A percentile compares a stretch with the other conserved stretches of the same genome.
phyloP scores from a whole-genome alignment of 441 rosid genomes.

The Populus hybrid region DNA sequence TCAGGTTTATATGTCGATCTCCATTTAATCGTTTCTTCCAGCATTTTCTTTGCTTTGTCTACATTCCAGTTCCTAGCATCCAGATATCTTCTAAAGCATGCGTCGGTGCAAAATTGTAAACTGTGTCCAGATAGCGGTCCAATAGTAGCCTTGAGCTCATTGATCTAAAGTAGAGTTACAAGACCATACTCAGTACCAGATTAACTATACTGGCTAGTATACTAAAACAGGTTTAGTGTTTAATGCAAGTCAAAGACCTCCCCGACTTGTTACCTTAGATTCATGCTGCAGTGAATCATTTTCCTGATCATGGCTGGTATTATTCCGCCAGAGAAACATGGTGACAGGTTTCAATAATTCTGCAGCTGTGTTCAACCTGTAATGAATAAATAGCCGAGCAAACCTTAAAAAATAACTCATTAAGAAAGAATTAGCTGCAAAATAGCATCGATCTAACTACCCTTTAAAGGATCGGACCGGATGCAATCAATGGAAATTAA shows the following conservation, averaged over 20 bases:
- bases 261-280: conserved; percentile 52
- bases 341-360: conserved; percentile 14
- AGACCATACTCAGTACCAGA: background rate
- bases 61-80: conserved; percentile 89
- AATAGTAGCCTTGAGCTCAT: conserved; percentile 58
- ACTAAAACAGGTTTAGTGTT: background rate
- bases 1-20: conserved; percentile 80
- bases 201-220: background rate
- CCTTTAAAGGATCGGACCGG: background rate
- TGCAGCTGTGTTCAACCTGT: conserved; percentile 24
- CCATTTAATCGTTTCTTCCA: conserved; percentile 80
- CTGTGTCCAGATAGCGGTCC: conserved; percentile 58
- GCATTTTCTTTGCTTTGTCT: conserved; percentile 80
- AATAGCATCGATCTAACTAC: background rate
- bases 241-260: background rate
- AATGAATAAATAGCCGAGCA: background rate
- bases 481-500: background rate
- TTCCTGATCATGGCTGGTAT: conserved; percentile 47
- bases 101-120: conserved; percentile 56
- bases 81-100: conserved; percentile 81
- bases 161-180: conserved; percentile 33
- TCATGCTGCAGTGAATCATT: conserved; percentile 40
- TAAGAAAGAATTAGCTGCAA: background rate
- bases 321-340: conserved; percentile 66
- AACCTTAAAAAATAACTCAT: background rate